Conservation (phyloP, 257 asterid species). For the Capsicum pubescens region DNA sequence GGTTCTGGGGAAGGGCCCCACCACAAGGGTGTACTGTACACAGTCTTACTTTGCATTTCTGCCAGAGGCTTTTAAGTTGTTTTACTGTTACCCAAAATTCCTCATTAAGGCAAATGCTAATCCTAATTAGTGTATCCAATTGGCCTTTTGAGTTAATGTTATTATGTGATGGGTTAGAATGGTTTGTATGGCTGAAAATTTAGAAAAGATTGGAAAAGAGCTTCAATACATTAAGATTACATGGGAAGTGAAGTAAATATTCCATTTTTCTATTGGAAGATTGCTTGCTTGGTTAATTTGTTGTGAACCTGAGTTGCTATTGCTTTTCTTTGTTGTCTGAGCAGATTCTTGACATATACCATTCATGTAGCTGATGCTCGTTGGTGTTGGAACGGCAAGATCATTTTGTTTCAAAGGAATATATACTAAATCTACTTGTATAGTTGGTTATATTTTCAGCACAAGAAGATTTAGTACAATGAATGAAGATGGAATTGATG, state of each 20-base stretch:
- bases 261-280: background rate
- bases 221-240: background rate
- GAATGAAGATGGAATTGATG: conserved; percentile 50
- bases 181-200: background rate
- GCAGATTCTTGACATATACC: conserved; percentile 34
- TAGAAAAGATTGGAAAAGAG: background rate
- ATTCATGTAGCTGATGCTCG: conserved; percentile 57
- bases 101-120: background rate
- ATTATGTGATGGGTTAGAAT: background rate
- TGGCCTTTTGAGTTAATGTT: background rate
- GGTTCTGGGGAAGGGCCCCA: too few relatives aligned
- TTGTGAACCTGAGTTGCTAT: conserved; percentile 17
- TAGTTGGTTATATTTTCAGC: conserved; percentile 3
- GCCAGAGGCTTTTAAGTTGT: background rate
- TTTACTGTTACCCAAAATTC: background rate
- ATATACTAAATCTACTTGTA: conserved; percentile 30
- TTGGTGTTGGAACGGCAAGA: conserved; percentile 41
- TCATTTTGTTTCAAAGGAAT: conserved; percentile 32
- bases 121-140: background rate
- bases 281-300: background rate
- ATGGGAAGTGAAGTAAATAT: conserved; percentile 3
- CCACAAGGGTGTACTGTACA: too few relatives aligned
- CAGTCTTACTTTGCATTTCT: too few relatives aligned
- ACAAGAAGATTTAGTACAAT: conserved; percentile 50
- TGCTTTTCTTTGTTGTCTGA: conserved; percentile 14